Base-by-base conservation (phyloP, 2,329 filamentous ascomycete species). In the Fusarium mexicanum region DNA sequence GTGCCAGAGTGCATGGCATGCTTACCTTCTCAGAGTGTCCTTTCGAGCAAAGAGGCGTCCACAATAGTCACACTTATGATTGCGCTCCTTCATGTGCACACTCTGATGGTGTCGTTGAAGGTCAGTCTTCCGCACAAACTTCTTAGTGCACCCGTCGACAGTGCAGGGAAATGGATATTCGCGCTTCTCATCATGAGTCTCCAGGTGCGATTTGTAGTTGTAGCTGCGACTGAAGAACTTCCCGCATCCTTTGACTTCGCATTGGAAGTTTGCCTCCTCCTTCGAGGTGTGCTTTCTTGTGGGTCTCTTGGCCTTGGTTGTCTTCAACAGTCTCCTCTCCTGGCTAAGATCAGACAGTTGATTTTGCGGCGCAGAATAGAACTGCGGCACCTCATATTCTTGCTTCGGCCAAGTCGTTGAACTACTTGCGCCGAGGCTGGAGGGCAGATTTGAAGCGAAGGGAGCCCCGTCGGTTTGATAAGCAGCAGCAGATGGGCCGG, bases 191-290 rank as follows among this genome's bases (percentile, higher is more conserved):
- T 96, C 91, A 79, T 98, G 95, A 2, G 91, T 95, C 79, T 95
- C 92, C 87, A 95, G 88, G 81, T 97, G 95, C 37, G 94, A 93
- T 79, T 93, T 95, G 84, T 92, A 94, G 83, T 97, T 97, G 85
- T 96, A 97, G 77, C 90, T 92, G 71, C 95, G 87, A 74, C 93
- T 94, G 80, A 97, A 97, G 22, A 92, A 88, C 81, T 92, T 94
- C 12, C 92, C 91, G 79, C 95, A 98, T 5, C 91, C 86, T 67
- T 91, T 87, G 41, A 91, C 85, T 62, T 87, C 85, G 79, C 95
- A 97, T 72, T 89, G 87, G 81, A 90, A 92, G 76, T 91, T 93
- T 62, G 92, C 92, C 76, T 93, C 91, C 72, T 92, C 91, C 66
- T 88, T 88, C 24, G 91, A 91, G 5, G 90, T 92, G 76, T 88